Evolutionary conservation across 2,329 filamentous ascomycete species (phyloP).

Genomic region (Tolypocladium album): DNA sequence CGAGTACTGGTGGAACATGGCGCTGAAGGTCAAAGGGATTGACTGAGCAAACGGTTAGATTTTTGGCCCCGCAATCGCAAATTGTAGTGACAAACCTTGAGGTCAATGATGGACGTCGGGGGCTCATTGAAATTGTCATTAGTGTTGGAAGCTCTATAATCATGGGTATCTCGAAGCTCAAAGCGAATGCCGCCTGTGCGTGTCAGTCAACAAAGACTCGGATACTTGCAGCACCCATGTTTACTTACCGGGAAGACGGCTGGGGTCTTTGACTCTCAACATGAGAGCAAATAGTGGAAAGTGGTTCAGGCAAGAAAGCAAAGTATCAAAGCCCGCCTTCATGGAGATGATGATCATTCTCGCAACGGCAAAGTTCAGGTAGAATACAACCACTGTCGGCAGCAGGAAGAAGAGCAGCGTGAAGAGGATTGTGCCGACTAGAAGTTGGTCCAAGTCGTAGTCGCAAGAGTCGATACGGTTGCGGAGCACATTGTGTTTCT

Average conservation of each 20-base stretch:
- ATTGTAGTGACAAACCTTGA: conserved; percentile 51
- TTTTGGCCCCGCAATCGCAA: background rate
- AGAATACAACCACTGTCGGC: conserved; percentile 92
- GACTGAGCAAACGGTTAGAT: conserved; percentile 40
- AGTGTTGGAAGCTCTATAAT: conserved; percentile 29
- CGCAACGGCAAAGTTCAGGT: conserved; percentile 88
- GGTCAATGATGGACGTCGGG: conserved; percentile 71
- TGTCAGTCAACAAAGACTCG: conserved; percentile 2
- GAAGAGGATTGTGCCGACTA: conserved; percentile 93
- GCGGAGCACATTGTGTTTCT: conserved; percentile 92
- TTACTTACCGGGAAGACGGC: conserved; percentile 65
- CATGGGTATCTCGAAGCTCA: conserved; percentile 68
- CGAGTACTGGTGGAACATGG: conserved; percentile 96
- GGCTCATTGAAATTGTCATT: conserved; percentile 33
- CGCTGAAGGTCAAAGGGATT: conserved; percentile 78
- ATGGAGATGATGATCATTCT: conserved; percentile 91
- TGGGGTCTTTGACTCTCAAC: conserved; percentile 87
- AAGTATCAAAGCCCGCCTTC: conserved; percentile 84
- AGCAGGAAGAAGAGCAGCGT: conserved; percentile 90
- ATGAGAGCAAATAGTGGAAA: conserved; percentile 96
- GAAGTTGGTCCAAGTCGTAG: conserved; percentile 92
- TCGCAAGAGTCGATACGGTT: conserved; percentile 98
- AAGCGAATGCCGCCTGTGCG: conserved; percentile 61
- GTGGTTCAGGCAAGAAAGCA: conserved; percentile 89
- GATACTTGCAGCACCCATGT: background rate